Base-by-base conservation (phyloP, 208 protist species). In the Leishmania martiniquensis region DNA sequence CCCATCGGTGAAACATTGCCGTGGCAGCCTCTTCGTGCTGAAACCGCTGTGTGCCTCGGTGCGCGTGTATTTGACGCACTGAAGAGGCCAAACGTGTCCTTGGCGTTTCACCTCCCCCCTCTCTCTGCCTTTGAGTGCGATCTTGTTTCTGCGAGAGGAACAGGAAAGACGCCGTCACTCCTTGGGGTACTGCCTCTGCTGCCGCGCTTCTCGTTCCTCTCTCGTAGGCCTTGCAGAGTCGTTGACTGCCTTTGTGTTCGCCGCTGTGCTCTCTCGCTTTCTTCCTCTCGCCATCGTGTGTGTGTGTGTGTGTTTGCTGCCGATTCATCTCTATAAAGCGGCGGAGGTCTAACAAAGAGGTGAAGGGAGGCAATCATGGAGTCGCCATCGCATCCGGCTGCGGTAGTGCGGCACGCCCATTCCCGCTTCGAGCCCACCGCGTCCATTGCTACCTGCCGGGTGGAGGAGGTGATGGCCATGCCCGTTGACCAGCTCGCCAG, bases 381-480 rank as follows among this genome's bases (percentile, higher is more conserved):
- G 55, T 22, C 34, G 32, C 4, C n/a, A 45, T 45, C 52, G 17
- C 70, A 32, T 20, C 37, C 72, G 13, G 5, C 72, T 32, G 57
- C 42, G 54, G 34, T 25, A 47, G 55, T 15, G 42, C 57, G 42
- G 20, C n/a, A 29, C 57, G 44, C 69, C 13, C 66, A 77, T 34
- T 52, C 78, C 4, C 65, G 57, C 44, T 85, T 86, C 25, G 49
- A 79, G 20, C 59, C 52, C 4, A 60, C 57, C 1, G 72, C 72
- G 34, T 67, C 74, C 15, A 67, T 77, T 49, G 62, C 74, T 20
- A 74, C 83, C 37, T 89, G 82, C 52, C 72, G 72, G 55, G 78
- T 89, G 51, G 84, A 80, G 29, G 87, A 87, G 17, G 73, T 93
- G n/a, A 93, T 93, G 89, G 62, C 72, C 32, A 75, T 90, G 47